Base-by-base conservation (phyloP, 2,329 filamentous ascomycete species). In the Alternaria triticimaculans region DNA sequence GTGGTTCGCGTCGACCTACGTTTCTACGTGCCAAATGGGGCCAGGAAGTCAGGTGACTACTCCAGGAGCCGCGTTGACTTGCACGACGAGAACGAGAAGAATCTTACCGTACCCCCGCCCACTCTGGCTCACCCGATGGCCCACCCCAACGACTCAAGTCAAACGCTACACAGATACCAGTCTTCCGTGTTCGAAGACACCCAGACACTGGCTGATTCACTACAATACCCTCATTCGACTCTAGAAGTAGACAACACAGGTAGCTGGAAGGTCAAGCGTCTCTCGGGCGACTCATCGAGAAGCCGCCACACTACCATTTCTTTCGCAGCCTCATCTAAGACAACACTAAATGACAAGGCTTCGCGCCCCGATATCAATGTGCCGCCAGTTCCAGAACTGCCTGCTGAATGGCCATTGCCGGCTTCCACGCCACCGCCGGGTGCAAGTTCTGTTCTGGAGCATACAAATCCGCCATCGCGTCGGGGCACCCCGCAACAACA, bases 1-100 rank as follows among this genome's bases (percentile, higher is more conserved):
- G 69, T 91, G 14, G 80, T 85, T 11, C 87, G 93, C 41, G 89
- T 96, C 65, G 94, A 97, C 76, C 84, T 86, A 63, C 87, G 92
- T 43, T 97, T 96, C 82, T 86, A 91, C 74, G 82, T 96, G 28
- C 92, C 92, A 0, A 83, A 96, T 73, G 90, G 91, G 51, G 88
- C 88, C 73, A 86, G 85, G 45, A 84, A 82, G 2, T 68, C 72
- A 18, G 77, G 77, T 21, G 75, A 74, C 28, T 79, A 79, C 60
- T 63, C 67, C 14, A 65, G 67, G 26, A 73, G 70, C 45, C 68
- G 63, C 8, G 66, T 70, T 58, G 66, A 70, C 23, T 51, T 78
- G 28, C 66, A 67, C 15, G 57, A 72, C 18, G 64, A 64, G 8
- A 69, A 67, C 30, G 70, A 77, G 50, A 75, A 73, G 63, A 71